These are phyloP conservation scores for Sechiopsis laciniata DNA, from an alignment of 306 rosid species.

Conservation along the genomic window DNA sequence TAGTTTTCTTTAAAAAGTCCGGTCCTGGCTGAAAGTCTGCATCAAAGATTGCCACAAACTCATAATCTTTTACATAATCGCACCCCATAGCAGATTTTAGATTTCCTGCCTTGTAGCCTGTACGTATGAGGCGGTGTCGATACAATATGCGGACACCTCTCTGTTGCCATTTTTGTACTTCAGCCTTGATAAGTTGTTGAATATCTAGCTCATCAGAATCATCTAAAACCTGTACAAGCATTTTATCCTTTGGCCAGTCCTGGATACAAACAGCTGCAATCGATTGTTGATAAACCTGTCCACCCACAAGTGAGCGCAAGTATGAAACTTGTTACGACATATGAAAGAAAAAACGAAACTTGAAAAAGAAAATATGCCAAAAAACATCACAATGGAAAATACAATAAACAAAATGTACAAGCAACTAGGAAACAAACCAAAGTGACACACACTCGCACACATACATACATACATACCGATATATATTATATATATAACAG, in stretches of 20 bases:
- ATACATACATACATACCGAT: no score
- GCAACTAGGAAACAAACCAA: background rate
- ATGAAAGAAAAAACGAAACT: constrained; percentile 11
- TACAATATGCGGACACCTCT: constrained; percentile 77
- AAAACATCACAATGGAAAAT: background rate
- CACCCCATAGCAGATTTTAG: constrained; percentile 96
- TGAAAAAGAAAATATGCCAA: background rate
- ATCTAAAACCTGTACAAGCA: constrained; percentile 92
- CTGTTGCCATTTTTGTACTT: constrained; percentile 94
- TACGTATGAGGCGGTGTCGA: constrained; percentile 84
- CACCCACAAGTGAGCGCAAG: constrained; percentile 23
- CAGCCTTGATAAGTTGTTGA: constrained; percentile 88
- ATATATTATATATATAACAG: background rate
- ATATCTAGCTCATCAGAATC: constrained; percentile 86
- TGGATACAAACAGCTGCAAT: constrained; percentile 82
- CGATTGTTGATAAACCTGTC: constrained; percentile 96
- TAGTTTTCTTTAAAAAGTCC: constrained; percentile 84
- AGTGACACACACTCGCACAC: background rate
- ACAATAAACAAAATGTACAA: background rate
- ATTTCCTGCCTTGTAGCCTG: constrained; percentile 98
- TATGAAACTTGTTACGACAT: constrained; percentile 14
- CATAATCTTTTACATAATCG: constrained; percentile 88
- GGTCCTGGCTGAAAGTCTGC: constrained; percentile 97
- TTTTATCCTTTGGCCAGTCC: constrained; percentile 96
- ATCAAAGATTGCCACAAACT: constrained; percentile 94